A percentile compares a stretch with the other conserved stretches of the same genome.
These are phyloP conservation scores for Pseudohalonectria lignicola DNA, from an alignment of 2,329 filamentous ascomycete genomes.

Conservation along the genomic window DNA sequence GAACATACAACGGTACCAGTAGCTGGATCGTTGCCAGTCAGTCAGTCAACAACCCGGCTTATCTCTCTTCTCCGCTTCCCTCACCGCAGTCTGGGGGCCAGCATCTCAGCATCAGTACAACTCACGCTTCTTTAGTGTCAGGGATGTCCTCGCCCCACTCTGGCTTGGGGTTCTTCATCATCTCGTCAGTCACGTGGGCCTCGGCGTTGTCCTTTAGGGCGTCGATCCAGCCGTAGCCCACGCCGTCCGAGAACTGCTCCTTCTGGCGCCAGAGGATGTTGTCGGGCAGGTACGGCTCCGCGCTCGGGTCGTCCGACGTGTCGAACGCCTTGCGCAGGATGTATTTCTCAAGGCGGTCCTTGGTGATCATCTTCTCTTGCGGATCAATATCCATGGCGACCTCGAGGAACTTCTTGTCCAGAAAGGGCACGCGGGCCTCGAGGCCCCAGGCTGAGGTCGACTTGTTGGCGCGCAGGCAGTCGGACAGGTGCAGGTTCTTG, in stretches of 20 bases:
- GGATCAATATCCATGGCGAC: conserved; percentile 90
- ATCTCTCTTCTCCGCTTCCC: too few species aligned
- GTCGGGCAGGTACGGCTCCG: conserved; percentile 82
- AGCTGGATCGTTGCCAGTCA: conserved; percentile 30
- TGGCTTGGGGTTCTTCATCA: conserved; percentile 96
- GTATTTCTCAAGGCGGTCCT: conserved; percentile 89
- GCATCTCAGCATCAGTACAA: conserved; percentile 9
- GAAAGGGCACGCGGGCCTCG: conserved; percentile 93
- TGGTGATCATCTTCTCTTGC: conserved; percentile 88
- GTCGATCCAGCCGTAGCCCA: conserved; percentile 99
- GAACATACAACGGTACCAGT: conserved; percentile 98
- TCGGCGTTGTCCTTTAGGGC: conserved; percentile 91
- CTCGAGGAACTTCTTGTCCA: conserved; percentile 96
- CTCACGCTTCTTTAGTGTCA: conserved; percentile 90
- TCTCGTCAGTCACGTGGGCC: conserved; percentile 82
- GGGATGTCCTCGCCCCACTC: conserved; percentile 92
- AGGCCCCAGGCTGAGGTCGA: conserved; percentile 97
- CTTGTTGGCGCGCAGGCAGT: conserved; percentile 97
- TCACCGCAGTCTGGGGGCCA: too few species aligned
- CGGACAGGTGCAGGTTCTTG: conserved; percentile 93
- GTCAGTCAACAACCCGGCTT: not conserved
- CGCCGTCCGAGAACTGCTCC: conserved; percentile 98
- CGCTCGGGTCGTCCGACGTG: conserved; percentile 72
- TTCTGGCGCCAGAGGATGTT: conserved; percentile 97
- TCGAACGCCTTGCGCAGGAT: conserved; percentile 97